A percentile compares a stretch with the other conserved stretches of the same genome.
Conservation (phyloP, 2,329 filamentous ascomycete species). For the Drechslera avenae region DNA sequence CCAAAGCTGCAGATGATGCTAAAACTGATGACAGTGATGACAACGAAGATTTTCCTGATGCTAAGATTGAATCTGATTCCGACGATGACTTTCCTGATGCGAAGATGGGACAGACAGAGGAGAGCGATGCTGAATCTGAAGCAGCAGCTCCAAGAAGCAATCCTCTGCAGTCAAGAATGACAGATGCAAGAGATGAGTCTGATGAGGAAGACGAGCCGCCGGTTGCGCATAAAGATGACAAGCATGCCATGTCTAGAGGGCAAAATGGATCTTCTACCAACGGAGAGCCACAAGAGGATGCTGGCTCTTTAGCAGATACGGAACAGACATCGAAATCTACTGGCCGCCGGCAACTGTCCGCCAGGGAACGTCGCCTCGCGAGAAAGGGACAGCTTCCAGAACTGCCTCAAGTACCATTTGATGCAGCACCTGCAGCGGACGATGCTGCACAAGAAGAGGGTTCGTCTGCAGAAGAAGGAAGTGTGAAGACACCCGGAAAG, state of each 20-base stretch:
- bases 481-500: slow-evolving; percentile 18
- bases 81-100: slow-evolving; percentile 56
- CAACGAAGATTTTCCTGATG: slow-evolving; percentile 55
- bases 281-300: slow-evolving; percentile 32
- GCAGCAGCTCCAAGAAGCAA: slow-evolving; percentile 39
- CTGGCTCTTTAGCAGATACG: slow-evolving; percentile 36
- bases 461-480: slow-evolving; percentile 28
- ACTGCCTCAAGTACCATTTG: slow-evolving; percentile 15
- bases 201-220: slow-evolving; percentile 34
- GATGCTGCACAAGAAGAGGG: slow-evolving; percentile 41
- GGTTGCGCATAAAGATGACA: slow-evolving; percentile 6
- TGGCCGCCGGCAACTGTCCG: slow-evolving; percentile 45
- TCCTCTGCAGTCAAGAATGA: slow-evolving; percentile 46
- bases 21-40: slow-evolving; percentile 45
- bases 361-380: slow-evolving; percentile 46
- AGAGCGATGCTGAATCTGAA: slow-evolving; percentile 46
- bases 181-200: slow-evolving; percentile 18
- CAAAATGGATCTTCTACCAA: slow-evolving; percentile 7
- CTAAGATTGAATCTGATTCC: slow-evolving; percentile 43
- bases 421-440: slow-evolving; percentile 16
- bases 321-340: slow-evolving; percentile 30
- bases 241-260: slow-evolving; percentile 18
- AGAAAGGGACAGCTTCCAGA: slow-evolving; percentile 44
- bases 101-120: slow-evolving; percentile 44
- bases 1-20: slow-evolving; percentile 20